Conservation (phyloP, 2,329 filamentous ascomycete species). For the Rutstroemia sp. region DNA sequence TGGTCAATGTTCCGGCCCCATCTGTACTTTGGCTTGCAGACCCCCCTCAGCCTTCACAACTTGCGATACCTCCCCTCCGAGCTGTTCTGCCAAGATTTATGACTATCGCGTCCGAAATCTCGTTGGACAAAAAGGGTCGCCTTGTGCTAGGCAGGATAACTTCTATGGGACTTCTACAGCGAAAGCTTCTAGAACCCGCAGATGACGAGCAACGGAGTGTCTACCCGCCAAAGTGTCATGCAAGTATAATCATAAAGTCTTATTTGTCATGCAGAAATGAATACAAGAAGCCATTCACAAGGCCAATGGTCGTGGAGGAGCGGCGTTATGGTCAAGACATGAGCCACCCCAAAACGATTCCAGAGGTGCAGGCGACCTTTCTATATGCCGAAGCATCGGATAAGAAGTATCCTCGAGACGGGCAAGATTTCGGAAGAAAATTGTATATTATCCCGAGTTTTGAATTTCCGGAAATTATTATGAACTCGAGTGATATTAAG, state of each 20-base stretch:
- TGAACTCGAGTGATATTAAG: not conserved
- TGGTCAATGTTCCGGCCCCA: no score
- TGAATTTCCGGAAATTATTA: not conserved
- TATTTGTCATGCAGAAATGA: no score
- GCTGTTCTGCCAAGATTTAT: not conserved
- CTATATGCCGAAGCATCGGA: not conserved
- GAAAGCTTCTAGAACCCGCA: not conserved
- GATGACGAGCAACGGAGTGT: not conserved
- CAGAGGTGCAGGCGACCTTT: not conserved
- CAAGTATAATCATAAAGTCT: no score
- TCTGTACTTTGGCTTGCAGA: not conserved
- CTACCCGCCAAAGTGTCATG: no score
- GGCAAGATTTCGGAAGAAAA: not conserved
- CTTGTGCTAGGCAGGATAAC: not conserved
- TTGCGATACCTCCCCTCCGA: not conserved
- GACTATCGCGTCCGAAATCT: not conserved
- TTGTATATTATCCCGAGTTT: not conserved
- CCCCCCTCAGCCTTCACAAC: not conserved
- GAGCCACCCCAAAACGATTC: not conserved
- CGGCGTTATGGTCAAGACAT: not conserved
- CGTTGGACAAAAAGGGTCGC: not conserved
- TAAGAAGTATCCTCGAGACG: not conserved
- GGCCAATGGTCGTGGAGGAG: not conserved
- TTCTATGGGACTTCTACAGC: not conserved
- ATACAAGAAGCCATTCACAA: not conserved